Base-by-base conservation (phyloP, 305 asterid genomes). In the Andrographis paniculata region DNA sequence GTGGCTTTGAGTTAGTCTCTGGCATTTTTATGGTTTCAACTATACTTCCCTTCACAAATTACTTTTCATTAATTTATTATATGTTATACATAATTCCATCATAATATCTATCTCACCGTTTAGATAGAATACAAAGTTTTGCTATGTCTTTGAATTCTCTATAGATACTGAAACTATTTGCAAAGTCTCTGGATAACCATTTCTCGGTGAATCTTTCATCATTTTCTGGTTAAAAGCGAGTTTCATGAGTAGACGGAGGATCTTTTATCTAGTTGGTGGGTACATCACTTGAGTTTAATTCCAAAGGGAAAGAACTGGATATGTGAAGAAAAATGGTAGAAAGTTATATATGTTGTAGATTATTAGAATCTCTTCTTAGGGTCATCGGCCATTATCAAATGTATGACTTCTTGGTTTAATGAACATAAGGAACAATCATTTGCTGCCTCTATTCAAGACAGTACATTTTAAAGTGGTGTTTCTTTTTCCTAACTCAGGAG, bases 1-100 rank as follows among this genome's bases (percentile, higher is more conserved):
- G 96, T 50, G 98, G 98, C 52, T 67, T 75, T 63, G 84, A 80
- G 98, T 85, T 47, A 72, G 96, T 76, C 63, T 39, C 30, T n/a
- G n/a, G n/a, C 30, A 3, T 8, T 24, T 24, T 24, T 24, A 8
- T 24, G 30, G 6, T 24, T 24, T 24, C 30, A 24, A 24, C 30
- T 8, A 24, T 24, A 24, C 20, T 42, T 17, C 14, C 17, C 9
- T 42, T 10, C 12, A 40, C 17, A 2, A 17, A 1, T 11, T 42
- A 2, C 20, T 42, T 15, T 9, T 42, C 47, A 2, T 42, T 11
- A 1, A 8, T 18, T 42, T 14, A 4, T 20, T 42, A 13, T n/a
- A 5, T 40, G 14, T 2, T 40, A 42, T 2, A 15, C 40, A 20
- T 50, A 40, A 55, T 45, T 14, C 22, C 9, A 27, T 14, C 23